phyloP scores from a whole-genome alignment of 305 asterid genomes.

The Solanum hybrid region DNA sequence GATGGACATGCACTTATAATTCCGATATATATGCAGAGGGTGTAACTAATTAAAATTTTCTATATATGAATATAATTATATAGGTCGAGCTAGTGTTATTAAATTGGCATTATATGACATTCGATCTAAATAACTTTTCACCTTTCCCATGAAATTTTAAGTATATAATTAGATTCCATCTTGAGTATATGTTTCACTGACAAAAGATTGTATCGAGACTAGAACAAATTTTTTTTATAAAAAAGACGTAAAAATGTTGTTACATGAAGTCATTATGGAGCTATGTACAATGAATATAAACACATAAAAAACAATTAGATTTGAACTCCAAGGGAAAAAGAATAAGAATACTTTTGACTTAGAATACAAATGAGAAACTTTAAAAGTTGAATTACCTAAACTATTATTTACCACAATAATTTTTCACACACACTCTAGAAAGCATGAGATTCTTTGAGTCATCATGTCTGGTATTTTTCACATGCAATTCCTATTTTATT shows the following conservation, averaged over 20 bases:
- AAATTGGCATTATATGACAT: neutral
- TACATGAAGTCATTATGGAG: neutral
- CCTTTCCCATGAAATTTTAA: neutral
- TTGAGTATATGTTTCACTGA: neutral
- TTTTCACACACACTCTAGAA: conserved; percentile 13
- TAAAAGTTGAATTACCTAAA: conserved; percentile 15
- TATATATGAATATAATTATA: neutral
- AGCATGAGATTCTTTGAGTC: conserved; percentile 38
- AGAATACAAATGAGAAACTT: conserved; percentile 29
- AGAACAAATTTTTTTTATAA: neutral
- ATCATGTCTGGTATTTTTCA: conserved; percentile 27
- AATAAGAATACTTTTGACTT: conserved; percentile 2
- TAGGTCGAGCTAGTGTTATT: neutral
- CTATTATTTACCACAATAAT: conserved; percentile 17
- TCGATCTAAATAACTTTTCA: neutral
- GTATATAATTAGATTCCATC: neutral
- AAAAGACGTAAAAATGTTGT: neutral
- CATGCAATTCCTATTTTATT: conserved; percentile 18
- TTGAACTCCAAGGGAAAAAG: conserved; percentile 12
- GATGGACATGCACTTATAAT: neutral
- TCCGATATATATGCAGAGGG: neutral
- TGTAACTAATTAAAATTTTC: neutral
- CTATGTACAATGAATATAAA: neutral
- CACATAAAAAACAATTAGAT: neutral
- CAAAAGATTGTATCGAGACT: neutral